phyloP scores from a whole-genome alignment of 176 grass and related monocot genomes.

The Stipa capillata region DNA sequence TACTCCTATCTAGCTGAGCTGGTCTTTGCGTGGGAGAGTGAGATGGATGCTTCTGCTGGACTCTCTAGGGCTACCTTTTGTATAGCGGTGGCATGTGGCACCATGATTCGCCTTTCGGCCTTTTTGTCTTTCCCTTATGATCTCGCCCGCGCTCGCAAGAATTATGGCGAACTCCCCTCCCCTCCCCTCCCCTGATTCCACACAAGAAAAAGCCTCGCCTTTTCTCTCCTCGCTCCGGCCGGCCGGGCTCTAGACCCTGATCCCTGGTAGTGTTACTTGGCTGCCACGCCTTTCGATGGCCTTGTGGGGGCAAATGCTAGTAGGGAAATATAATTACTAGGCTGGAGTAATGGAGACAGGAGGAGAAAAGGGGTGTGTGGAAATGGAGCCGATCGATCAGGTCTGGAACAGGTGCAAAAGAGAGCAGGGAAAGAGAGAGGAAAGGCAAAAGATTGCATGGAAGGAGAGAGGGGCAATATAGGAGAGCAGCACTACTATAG shows the following conservation, averaged over 20 bases:
- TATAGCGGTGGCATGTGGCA: conserved; percentile 65
- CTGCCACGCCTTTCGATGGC: conserved; percentile 82
- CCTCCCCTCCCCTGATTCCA: conserved; percentile 21
- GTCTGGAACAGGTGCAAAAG: conserved; percentile 20
- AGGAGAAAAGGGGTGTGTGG: conserved; percentile 26
- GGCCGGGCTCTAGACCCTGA: not conserved
- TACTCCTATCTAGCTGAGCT: not conserved
- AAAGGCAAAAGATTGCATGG: conserved; percentile 28
- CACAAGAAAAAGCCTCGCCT: conserved; percentile 23
- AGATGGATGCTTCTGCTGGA: conserved; percentile 33
- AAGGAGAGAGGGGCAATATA: conserved; percentile 40
- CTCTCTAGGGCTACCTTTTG: conserved; percentile 55
- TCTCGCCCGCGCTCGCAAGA: conserved; percentile 55
- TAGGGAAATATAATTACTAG: conserved; percentile 81
- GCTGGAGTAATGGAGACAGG: conserved; percentile 56
- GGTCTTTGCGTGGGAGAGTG: conserved; percentile 9
- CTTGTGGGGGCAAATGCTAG: conserved; percentile 55
- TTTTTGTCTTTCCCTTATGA: conserved; percentile 81
- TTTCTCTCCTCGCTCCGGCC: conserved; percentile 21
- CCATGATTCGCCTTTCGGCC: conserved; percentile 65
- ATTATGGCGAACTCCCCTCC: conserved; percentile 44
- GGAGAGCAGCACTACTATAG: not conserved
- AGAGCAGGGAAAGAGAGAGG: not conserved
- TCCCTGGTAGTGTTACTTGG: conserved; percentile 72
- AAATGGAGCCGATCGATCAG: conserved; percentile 51